Base-by-base conservation (phyloP, 2,329 filamentous ascomycete genomes). In the Pseudogymnoascus destructans region DNA sequence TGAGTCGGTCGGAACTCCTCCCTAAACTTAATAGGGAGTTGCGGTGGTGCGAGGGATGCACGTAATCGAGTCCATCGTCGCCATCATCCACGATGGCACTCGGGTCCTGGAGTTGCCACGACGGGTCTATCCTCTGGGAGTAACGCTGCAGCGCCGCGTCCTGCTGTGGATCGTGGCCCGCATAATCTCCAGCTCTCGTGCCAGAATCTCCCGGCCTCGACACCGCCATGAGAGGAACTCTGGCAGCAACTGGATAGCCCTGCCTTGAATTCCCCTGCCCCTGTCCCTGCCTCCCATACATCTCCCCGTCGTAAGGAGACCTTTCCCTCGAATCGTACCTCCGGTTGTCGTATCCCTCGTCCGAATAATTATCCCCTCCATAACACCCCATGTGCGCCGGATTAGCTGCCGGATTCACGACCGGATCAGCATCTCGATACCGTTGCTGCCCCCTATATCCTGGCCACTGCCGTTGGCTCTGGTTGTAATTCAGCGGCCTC, bases 21-120 rank as follows among this genome's bases (percentile, higher is more conserved):
- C 59, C 10, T 32, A 68, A 60, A 57, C 64, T 69, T 30, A 68
- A 36, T 19, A 59, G 35, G 11, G 46, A 56, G 1, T 46, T 46
- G n/a, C 57, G 55, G 15, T 57, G 82, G 33, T 85, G 71, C 69
- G 65, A 69, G 71, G 66, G 68, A 54, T 69, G 72, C 56, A 70
- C 73, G 64, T 79, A 84, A 3, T 79, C 77, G 57, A 93, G 77
- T 1, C 86, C 89, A 68, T 95, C 91, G 66, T 95, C 91, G 25
- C 88, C 89, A 67, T 96, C 91, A 69, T 95, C 91, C 19, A 80
- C 80, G 63, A 95, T 91, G 11, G 85, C 83, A 66, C 87, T 82
- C 2, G 90, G 89, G 68, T 95, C 67, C 42, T 13, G 21, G 56
- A 46, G 52, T 64, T 3, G 57, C 62, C 32, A 69, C 25, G 19